Percentiles rank a stretch among this genome's conserved stretches.
phyloP scores from a whole-genome alignment of 2,329 filamentous ascomycete species.

The Xylaria sp. region DNA sequence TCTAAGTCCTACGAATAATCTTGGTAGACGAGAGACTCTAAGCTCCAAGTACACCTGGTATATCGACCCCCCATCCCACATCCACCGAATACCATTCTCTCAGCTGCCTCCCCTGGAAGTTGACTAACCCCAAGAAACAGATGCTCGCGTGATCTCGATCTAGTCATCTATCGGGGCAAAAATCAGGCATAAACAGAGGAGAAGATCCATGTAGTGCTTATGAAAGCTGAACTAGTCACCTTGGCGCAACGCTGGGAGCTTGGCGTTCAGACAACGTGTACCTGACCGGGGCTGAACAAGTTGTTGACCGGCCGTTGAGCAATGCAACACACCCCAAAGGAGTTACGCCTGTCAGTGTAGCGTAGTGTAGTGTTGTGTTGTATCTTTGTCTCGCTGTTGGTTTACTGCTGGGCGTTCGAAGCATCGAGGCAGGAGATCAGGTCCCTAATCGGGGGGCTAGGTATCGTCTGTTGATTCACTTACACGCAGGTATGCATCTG shows the following conservation, averaged over 20 bases:
- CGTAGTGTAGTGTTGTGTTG: neutral
- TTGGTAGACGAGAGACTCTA: neutral
- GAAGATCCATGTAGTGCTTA: slow-evolving; percentile 30
- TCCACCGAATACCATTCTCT: neutral
- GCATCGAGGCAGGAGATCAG: slow-evolving; percentile 1
- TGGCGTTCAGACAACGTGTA: slow-evolving; percentile 34
- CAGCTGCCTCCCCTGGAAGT: slow-evolving; percentile 2
- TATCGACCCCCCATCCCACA: neutral
- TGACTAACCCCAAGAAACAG: slow-evolving; percentile 11
- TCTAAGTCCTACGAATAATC: neutral
- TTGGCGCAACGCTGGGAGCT: slow-evolving; percentile 30
- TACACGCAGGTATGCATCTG: slow-evolving; percentile 27
- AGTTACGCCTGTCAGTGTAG: neutral
- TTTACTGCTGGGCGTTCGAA: neutral
- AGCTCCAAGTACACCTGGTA: neutral
- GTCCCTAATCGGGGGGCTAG: slow-evolving; percentile 22
- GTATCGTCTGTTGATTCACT: slow-evolving; percentile 4
- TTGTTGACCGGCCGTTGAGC: slow-evolving; percentile 33
- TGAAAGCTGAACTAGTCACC: slow-evolving; percentile 33
- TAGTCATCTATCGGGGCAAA: slow-evolving; percentile 15
- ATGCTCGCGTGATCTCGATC: slow-evolving; percentile 36
- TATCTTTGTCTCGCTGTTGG: neutral
- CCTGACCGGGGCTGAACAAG: slow-evolving; percentile 35
- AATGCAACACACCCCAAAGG: slow-evolving; percentile 33
- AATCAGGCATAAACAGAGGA: neutral